Percentiles rank a stretch among this genome's conserved stretches.
These are phyloP conservation scores for Thamnidium elegans DNA, from an alignment of 192 early-diverging fungal species.

Conservation along the genomic window DNA sequence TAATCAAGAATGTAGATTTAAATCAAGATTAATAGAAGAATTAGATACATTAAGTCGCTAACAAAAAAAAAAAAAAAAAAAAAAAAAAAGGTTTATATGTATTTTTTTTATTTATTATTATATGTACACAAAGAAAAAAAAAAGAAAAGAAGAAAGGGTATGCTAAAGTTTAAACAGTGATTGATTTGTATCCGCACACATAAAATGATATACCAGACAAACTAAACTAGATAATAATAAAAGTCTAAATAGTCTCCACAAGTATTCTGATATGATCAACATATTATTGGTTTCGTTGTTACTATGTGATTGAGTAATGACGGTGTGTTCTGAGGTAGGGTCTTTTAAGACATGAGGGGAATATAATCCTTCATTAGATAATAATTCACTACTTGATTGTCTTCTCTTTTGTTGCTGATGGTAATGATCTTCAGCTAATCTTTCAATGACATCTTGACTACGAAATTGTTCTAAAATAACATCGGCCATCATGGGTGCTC, in stretches of 20 bases:
- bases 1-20: background rate
- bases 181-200: slow-evolving; percentile 18
- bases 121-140: slow-evolving; percentile 1
- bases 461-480: slow-evolving; percentile 35
- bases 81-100: background rate
- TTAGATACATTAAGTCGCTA: background rate
- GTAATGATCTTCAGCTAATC: slow-evolving; percentile 23
- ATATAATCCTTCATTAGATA: background rate
- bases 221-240: slow-evolving; percentile 26
- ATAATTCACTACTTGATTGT: slow-evolving; percentile 4
- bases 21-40: background rate
- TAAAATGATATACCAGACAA: slow-evolving; percentile 24
- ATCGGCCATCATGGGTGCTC: slow-evolving; percentile 28
- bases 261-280: slow-evolving; percentile 24
- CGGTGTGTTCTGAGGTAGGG: background rate
- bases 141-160: background rate
- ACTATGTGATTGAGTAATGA: background rate
- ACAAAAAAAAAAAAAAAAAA: background rate
- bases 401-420: slow-evolving; percentile 19
- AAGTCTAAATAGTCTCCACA: slow-evolving; percentile 28
- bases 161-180: slow-evolving; percentile 4
- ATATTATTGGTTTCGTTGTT: background rate
- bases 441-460: slow-evolving; percentile 39
- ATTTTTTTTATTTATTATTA: background rate
- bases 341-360: slow-evolving; percentile 6